Percentiles rank a stretch among this genome's conserved stretches.
Conservation (phyloP, 2,329 filamentous ascomycete species). For the Hypocrella siamensis region DNA sequence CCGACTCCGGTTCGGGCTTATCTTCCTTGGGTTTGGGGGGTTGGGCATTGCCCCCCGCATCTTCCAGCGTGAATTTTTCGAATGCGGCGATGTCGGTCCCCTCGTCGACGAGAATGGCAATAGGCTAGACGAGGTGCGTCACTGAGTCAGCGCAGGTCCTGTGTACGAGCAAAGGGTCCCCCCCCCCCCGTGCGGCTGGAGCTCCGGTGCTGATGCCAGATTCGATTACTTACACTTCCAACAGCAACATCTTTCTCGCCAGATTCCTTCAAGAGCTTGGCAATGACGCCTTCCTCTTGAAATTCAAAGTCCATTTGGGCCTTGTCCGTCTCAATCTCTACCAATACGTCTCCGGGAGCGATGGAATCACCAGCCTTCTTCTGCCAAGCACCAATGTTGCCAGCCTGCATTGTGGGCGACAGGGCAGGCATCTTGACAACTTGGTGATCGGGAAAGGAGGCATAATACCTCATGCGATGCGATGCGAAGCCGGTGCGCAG, state of each 20-base stretch:
- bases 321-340: conserved; percentile 99
- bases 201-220: too few species aligned
- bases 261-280: conserved; percentile 83
- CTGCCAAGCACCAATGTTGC: conserved; percentile 95
- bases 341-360: conserved; percentile 82
- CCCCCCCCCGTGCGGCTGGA: too few species aligned
- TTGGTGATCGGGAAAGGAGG: conserved; percentile 84
- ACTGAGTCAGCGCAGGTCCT: too few species aligned
- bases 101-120: conserved; percentile 88
- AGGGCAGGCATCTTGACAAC: conserved; percentile 96
- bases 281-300: conserved; percentile 91
- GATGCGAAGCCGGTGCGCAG: conserved; percentile 35
- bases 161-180: too few species aligned
- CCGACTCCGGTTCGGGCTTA: conserved; percentile 43
- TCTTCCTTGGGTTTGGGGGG: conserved; percentile 51
- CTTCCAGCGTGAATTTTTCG: conserved; percentile 71
- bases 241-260: conserved; percentile 90
- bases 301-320: conserved; percentile 99
- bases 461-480: conserved; percentile 49
- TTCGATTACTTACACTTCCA: conserved; percentile 60
- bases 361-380: conserved; percentile 88
- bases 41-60: conserved; percentile 71
- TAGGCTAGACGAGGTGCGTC: conserved; percentile 55
- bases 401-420: conserved; percentile 92
- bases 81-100: conserved; percentile 77